These are phyloP conservation scores for Amaranthus hypochondriacus DNA, from an alignment of 148 eudicot genomes.

Conservation along the genomic window DNA sequence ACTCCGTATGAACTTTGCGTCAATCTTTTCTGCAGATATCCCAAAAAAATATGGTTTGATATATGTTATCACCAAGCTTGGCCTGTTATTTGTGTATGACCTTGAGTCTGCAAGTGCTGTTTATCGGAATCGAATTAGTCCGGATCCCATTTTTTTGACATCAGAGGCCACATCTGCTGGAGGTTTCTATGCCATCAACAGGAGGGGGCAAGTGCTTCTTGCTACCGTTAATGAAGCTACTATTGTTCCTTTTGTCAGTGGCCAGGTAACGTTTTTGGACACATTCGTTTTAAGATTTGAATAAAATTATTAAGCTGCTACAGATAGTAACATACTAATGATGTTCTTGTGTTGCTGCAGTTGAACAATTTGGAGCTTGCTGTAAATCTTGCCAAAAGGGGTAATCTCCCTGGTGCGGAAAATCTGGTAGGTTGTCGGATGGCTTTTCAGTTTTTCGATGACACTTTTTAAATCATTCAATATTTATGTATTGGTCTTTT, in stretches of 20 bases:
- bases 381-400: slow-evolving; percentile 96
- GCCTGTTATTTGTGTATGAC: slow-evolving; percentile 93
- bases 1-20: not conserved
- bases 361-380: slow-evolving; percentile 97
- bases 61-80: slow-evolving; percentile 92
- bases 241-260: slow-evolving; percentile 89
- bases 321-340: not conserved
- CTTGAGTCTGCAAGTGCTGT: slow-evolving; percentile 94
- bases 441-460: too few species aligned
- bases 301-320: not conserved
- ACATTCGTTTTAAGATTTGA: not conserved
- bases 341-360: slow-evolving; percentile 38
- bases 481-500: too few species aligned
- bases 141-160: slow-evolving; percentile 95
- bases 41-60: slow-evolving; percentile 77
- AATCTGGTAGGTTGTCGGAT: slow-evolving; percentile 50
- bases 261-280: slow-evolving; percentile 53
- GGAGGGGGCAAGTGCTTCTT: slow-evolving; percentile 91
- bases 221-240: slow-evolving; percentile 92
- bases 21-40: slow-evolving; percentile 57
- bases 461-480: too few species aligned
- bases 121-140: slow-evolving; percentile 91
- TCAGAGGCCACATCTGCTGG: slow-evolving; percentile 88
- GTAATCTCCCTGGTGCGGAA: slow-evolving; percentile 98
- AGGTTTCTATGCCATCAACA: slow-evolving; percentile 92